Evolutionary conservation across 768 basidiomycete genomes (phyloP).

Genomic region (Pleurotus salmoneostramineus): DNA sequence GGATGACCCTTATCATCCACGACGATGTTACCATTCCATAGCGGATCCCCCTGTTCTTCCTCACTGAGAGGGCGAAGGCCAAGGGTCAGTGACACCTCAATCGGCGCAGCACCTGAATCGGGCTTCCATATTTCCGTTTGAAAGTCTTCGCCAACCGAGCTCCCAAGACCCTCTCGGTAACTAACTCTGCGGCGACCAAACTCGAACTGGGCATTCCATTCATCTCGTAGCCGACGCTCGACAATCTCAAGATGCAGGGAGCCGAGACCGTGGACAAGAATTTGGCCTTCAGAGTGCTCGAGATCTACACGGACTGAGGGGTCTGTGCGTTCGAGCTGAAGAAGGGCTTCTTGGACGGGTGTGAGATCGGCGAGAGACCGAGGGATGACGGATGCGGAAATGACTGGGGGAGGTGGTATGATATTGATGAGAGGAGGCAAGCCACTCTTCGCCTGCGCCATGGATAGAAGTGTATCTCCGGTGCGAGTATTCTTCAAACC

Average conservation of each 20-base stretch:
- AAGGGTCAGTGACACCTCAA: slow-evolving; percentile 50
- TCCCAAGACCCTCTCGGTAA: slow-evolving; percentile 64
- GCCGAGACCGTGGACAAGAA: slow-evolving; percentile 81
- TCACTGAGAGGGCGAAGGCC: slow-evolving; percentile 49
- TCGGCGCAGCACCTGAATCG: slow-evolving; percentile 55
- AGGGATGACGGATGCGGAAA: slow-evolving; percentile 80
- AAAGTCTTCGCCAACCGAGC: slow-evolving; percentile 14
- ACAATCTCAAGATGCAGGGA: slow-evolving; percentile 88
- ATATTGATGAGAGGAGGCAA: slow-evolving; percentile 54
- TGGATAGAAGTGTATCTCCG: slow-evolving; percentile 76
- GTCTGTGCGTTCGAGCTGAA: slow-evolving; percentile 75
- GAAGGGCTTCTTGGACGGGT: slow-evolving; percentile 73
- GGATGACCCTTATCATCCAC: slow-evolving; percentile 48
- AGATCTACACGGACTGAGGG: slow-evolving; percentile 81
- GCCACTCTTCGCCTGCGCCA: slow-evolving; percentile 25
- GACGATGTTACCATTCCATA: slow-evolving; percentile 79
- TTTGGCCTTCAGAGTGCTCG: slow-evolving; percentile 65
- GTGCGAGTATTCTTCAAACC: slow-evolving; percentile 83
- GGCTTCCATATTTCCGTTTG: slow-evolving; percentile 53
- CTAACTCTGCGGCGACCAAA: slow-evolving; percentile 76
- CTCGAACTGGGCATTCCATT: slow-evolving; percentile 77
- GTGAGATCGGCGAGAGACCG: slow-evolving; percentile 75
- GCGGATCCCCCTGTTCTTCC: slow-evolving; percentile 57
- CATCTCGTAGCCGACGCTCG: slow-evolving; percentile 73
- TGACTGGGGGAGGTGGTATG: slow-evolving; percentile 75